Evolutionary conservation across 1,139 yeast genomes (phyloP), one percentile per base, ranked within the genome.

Genomic region (Arxiozyma slooffiae): DNA sequence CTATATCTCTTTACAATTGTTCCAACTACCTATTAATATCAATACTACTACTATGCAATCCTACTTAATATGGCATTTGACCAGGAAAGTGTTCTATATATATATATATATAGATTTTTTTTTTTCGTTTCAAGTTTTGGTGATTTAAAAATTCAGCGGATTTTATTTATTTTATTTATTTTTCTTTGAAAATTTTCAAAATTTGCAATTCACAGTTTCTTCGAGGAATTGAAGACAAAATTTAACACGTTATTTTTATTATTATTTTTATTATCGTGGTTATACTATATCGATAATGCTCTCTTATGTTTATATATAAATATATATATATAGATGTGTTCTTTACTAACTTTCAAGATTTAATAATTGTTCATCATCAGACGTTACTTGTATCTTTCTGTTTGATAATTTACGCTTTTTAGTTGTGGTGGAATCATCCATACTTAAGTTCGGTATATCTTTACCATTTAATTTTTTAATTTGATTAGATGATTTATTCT

Each of bases 381-480:
- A 38, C 4, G 43, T 46, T 18, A 38, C 44, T 11, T 42, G 45
- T 14, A 52, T 52, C 46, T 42, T 50, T 24, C 44, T 50, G 36
- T 44, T 45, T 11, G 52, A 38, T 6, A 53, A 44, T 38, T 49
- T 53, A n/a, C 52, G 41, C 26, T 49, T 53, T 44, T 52, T 44
- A 20, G 21, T 16, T 3, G 42, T 8, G 11, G 21, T n/a, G 7
- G 38, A 22, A 30, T 38, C 39, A 5, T 41, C 24, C 22, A 7
- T 24, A 16, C 18, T 20, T 8, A 38, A 38, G 20, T 45, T 24
- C 9, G 48, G 43, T 16, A 45, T 38, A 24, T 38, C 24, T 18
- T 24, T 8, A 6, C n/a, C 41, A 45, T 26, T 39, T 23, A 38
- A 20, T 23, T 44, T 26, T 24, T 24, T 14, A 14, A 30, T 7